Evolutionary conservation across 805 yeast genomes (phyloP).

Genomic region (Wickerhamomyces canadensis): DNA sequence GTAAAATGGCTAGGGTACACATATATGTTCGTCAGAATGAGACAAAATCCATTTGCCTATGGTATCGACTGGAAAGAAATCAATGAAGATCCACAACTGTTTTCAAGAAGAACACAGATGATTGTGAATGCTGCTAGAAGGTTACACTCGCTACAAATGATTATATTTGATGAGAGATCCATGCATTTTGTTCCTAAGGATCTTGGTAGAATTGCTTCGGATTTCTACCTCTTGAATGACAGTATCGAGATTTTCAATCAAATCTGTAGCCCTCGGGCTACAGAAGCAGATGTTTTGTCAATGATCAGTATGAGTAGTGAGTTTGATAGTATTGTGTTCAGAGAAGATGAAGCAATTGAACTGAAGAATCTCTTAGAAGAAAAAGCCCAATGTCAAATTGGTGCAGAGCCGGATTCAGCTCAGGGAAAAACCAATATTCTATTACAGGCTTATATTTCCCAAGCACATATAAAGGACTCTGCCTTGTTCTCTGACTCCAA

Average conservation of each 20-base stretch:
- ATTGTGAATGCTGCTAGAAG: slow-evolving; percentile 74
- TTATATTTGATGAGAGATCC: slow-evolving; percentile 81
- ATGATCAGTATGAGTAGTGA: slow-evolving; percentile 91
- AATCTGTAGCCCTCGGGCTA: slow-evolving; percentile 74
- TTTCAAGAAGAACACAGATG: slow-evolving; percentile 69
- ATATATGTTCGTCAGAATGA: slow-evolving; percentile 89
- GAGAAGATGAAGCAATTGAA: slow-evolving; percentile 84
- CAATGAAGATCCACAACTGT: slow-evolving; percentile 74
- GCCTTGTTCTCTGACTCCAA: slow-evolving; percentile 82
- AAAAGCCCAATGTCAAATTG: slow-evolving; percentile 74
- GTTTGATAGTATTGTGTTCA: slow-evolving; percentile 80
- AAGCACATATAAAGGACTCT: slow-evolving; percentile 65
- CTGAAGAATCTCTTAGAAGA: slow-evolving; percentile 53
- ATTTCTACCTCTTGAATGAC: slow-evolving; percentile 79
- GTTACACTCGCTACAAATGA: slow-evolving; percentile 87
- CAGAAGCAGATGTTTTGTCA: slow-evolving; percentile 87
- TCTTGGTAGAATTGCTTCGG: slow-evolving; percentile 91
- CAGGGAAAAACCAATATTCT: slow-evolving; percentile 85
- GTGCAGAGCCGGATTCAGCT: slow-evolving; percentile 66
- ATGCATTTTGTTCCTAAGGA: slow-evolving; percentile 81
- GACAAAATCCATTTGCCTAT: slow-evolving; percentile 86
- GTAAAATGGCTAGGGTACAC: slow-evolving; percentile 98
- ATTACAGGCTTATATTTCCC: slow-evolving; percentile 83
- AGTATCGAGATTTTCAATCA: slow-evolving; percentile 87
- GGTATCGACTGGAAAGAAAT: slow-evolving; percentile 88